Percentiles rank a stretch among this genome's conserved stretches.
phyloP scores from a whole-genome alignment of 169 alveolate genomes.

The Amoebophrya sp. region DNA sequence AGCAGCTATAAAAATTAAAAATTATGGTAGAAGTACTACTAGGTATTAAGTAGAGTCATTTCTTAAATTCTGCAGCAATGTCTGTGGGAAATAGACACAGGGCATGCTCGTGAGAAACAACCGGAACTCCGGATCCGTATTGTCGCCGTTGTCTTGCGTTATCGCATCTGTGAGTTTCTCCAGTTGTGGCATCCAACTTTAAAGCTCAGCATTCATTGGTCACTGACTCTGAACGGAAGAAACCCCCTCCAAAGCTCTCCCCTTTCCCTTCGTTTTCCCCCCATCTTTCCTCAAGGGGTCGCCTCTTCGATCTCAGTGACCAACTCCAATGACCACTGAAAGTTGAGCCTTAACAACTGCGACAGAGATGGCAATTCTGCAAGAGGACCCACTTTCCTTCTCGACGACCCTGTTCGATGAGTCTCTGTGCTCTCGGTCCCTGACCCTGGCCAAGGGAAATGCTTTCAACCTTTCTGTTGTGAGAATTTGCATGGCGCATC shows the following conservation, averaged over 20 bases:
- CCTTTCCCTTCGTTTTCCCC: too few species aligned
- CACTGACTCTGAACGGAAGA: too few species aligned
- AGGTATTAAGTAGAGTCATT: too few species aligned
- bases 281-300: too few species aligned
- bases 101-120: constrained; percentile 86
- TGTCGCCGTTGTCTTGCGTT: constrained; percentile 68
- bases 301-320: too few species aligned
- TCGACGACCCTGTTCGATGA: constrained; percentile 66
- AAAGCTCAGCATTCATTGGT: too few species aligned
- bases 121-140: constrained; percentile 72
- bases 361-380: constrained; percentile 80
- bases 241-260: too few species aligned
- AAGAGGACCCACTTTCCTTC: constrained; percentile 79
- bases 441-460: constrained; percentile 74
- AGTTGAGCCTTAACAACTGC: too few species aligned
- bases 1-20: too few species aligned
- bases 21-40: too few species aligned
- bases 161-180: constrained; percentile 61
- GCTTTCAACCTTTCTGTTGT: neutral
- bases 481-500: too few species aligned
- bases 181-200: constrained; percentile 71
- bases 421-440: constrained; percentile 78
- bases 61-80: constrained; percentile 77
- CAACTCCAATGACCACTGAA: too few species aligned
- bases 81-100: constrained; percentile 76